Conservation (phyloP, 2,329 filamentous ascomycete species). For the Xylaria multiplex region DNA sequence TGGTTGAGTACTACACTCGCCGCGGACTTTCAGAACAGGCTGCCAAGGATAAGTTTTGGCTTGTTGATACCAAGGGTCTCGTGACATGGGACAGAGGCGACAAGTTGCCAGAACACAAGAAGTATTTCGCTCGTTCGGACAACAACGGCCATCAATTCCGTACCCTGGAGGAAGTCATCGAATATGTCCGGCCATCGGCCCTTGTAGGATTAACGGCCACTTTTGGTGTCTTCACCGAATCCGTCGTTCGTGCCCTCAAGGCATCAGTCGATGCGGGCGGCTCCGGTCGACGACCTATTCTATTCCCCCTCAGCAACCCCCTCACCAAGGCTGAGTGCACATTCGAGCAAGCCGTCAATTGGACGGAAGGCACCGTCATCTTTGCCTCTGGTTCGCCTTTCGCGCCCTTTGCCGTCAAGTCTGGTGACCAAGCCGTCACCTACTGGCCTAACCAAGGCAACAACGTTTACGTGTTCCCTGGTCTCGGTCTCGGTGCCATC, state of each 20-base stretch:
- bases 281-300: conserved; percentile 81
- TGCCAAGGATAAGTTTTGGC: conserved; percentile 92
- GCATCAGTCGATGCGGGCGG: conserved; percentile 70
- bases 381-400: conserved; percentile 98
- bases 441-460: conserved; percentile 87
- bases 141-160: conserved; percentile 76
- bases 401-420: conserved; percentile 73
- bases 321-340: conserved; percentile 97
- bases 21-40: conserved; percentile 89
- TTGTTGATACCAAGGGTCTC: conserved; percentile 96
- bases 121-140: conserved; percentile 73
- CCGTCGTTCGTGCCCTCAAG: conserved; percentile 78
- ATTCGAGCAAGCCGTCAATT: conserved; percentile 89
- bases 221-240: conserved; percentile 91
- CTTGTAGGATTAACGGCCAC: conserved; percentile 95
- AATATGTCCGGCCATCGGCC: conserved; percentile 93
- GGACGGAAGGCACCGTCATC: conserved; percentile 90
- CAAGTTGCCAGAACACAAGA: conserved; percentile 89
- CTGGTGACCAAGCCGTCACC: conserved; percentile 67
- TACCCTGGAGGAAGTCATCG: conserved; percentile 88
- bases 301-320: conserved; percentile 97
- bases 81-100: conserved; percentile 94
- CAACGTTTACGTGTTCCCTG: conserved; percentile 94
- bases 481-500: conserved; percentile 92
- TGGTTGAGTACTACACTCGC: conserved; percentile 95